Evolutionary conservation across 208 protist genomes (phyloP).

Genomic region (Willaertia magna): DNA sequence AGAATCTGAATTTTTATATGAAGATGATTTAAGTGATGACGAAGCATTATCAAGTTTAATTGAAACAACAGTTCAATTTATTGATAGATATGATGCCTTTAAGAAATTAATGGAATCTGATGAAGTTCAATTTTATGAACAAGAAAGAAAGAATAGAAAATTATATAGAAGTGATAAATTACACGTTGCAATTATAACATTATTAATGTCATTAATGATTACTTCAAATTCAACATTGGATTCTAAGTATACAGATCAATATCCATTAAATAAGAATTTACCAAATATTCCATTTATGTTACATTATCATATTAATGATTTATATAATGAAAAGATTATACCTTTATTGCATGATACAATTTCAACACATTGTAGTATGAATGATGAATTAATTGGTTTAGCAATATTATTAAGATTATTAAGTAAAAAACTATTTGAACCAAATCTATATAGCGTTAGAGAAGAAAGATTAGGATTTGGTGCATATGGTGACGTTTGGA

Average conservation of each 20-base stretch:
- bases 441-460: neutral
- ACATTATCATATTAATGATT: conserved; percentile 3
- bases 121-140: neutral
- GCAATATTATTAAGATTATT: neutral
- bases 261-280: neutral
- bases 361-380: neutral
- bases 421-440: neutral
- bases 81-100: neutral
- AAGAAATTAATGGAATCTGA: neutral
- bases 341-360: neutral
- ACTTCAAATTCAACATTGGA: neutral
- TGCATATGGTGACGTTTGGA: neutral
- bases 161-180: neutral
- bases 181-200: neutral
- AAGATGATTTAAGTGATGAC: neutral
- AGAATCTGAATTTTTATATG: neutral
- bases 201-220: neutral
- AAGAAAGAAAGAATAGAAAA: conserved; percentile 4
- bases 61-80: neutral
- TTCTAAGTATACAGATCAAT: neutral
- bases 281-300: neutral
- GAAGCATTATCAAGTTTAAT: neutral
- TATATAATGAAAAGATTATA: neutral
- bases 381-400: neutral
- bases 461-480: neutral